Evolutionary conservation across 495 filamentous ascomycete species (phyloP).

Genomic region (Chaetomium tenue): DNA sequence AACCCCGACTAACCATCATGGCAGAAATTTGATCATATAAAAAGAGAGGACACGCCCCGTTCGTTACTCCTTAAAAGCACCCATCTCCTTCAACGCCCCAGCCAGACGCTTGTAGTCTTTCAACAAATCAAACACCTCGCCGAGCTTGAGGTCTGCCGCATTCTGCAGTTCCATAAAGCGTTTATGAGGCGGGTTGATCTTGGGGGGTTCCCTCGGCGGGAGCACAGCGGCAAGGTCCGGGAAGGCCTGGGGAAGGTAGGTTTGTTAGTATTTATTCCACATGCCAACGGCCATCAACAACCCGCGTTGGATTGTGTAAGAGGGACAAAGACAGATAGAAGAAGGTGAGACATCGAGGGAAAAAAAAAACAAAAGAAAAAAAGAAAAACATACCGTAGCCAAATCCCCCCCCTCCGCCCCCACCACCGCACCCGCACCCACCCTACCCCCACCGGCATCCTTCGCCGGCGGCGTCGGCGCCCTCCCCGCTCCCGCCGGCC

Average conservation of each 20-base stretch:
- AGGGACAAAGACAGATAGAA: no score
- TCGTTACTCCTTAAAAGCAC: conserved; percentile 50
- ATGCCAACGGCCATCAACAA: no score
- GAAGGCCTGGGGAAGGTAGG: conserved; percentile 47
- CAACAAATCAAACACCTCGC: conserved; percentile 78
- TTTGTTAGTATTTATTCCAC: background rate
- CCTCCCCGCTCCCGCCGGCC: conserved; percentile 19
- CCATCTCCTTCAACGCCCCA: conserved; percentile 59
- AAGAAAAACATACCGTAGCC: conserved; percentile 45
- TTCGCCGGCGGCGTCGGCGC: conserved; percentile 30
- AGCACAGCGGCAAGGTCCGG: conserved; percentile 56
- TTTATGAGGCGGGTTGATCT: conserved; percentile 68
- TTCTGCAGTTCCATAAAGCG: conserved; percentile 79
- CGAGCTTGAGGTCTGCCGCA: conserved; percentile 72
- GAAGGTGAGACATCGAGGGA: no score
- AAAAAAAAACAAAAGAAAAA: background rate
- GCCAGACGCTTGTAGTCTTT: conserved; percentile 86
- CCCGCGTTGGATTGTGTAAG: no score
- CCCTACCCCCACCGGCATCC: conserved; percentile 23
- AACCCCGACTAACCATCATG: background rate
- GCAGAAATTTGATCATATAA: background rate
- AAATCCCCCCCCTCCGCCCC: conserved; percentile 48
- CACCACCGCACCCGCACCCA: conserved; percentile 26
- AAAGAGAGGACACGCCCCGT: background rate
- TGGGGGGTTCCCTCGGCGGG: conserved; percentile 51